Evolutionary conservation across 129 eudicot genomes (phyloP).

Genomic region (Pittosporum tobira): DNA sequence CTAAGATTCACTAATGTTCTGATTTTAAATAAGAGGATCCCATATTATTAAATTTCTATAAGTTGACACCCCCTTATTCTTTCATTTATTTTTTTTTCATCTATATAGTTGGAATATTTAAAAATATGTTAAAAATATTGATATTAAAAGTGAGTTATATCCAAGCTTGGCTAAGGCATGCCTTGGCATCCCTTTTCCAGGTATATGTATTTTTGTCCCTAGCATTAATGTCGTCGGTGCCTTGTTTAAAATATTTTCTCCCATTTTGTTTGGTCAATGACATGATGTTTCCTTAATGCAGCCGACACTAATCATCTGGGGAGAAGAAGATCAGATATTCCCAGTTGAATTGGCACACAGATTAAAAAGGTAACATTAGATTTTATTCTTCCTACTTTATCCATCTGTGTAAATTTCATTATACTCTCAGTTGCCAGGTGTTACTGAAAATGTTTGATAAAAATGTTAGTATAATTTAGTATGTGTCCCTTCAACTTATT

Average conservation of each 20-base stretch:
- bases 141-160: too few relatives aligned
- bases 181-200: too few relatives aligned
- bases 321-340: conserved; percentile 72
- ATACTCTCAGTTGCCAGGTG: background rate
- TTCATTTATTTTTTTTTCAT: too few relatives aligned
- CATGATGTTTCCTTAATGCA: conserved; percentile 19
- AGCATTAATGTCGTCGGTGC: background rate
- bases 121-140: too few relatives aligned
- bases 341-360: conserved; percentile 76
- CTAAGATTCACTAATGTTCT: too few relatives aligned
- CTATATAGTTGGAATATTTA: too few relatives aligned
- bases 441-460: background rate
- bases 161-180: too few relatives aligned
- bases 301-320: conserved; percentile 79
- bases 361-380: conserved; percentile 37
- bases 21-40: too few relatives aligned
- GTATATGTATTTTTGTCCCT: background rate
- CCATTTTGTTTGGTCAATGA: background rate
- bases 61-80: too few relatives aligned
- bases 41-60: too few relatives aligned
- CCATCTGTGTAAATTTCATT: background rate
- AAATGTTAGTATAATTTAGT: background rate
- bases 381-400: too few relatives aligned
- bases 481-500: background rate
- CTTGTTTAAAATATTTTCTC: background rate